Evolutionary conservation across 129 eudicot species (phyloP), one percentile per base, ranked within the genome.

Genomic region (Saussurea involucrata): DNA sequence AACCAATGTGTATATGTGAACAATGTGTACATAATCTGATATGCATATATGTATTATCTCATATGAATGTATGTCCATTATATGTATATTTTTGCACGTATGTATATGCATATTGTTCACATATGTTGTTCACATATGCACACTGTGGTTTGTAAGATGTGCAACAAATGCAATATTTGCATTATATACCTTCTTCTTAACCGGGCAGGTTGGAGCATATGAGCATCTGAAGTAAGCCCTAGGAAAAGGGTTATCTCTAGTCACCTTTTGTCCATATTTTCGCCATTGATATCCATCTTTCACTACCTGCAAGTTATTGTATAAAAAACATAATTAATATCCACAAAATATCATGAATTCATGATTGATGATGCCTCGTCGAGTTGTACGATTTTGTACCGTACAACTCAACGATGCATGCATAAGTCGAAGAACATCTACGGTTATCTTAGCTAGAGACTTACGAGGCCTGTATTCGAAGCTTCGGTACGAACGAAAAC

Each of bases 191-290:
- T 90, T 90, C 87, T 90, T 90, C 75, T 90, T 90, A 64, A 90
- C 96, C 3, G 93, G 96, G 85, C 96, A 90, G n/a, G 29, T 80
- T n/a, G 96, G 96, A 74, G 96, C 96, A 80, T 86, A 90, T 28
- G 96, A 88, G 80, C 96, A 90, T 79, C 84, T 88, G 91, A 90
- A 90, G 81, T 90, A 90, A 63, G 96, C 96, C 86, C 96, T 90
- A 21, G 96, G 96, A 72, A 71, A 90, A 82, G 96, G 96, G 66
- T 90, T 90, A 68, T 90, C 96, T 57, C 96, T 88, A 7, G 96
- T 90, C 31, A 90, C 96, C 68, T 90, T 90, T 85, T 90, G 96
- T 21, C 96, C 96, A 73, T 90, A 90, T 71, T 90, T 90, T 85
- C 96, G 82, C 96, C 96, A 90, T 82, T 90, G 96, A 71, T 88